A percentile compares a stretch with the other conserved stretches of the same genome.
phyloP scores from a whole-genome alignment of 176 grass and related monocot species.

The Juncus effusus region DNA sequence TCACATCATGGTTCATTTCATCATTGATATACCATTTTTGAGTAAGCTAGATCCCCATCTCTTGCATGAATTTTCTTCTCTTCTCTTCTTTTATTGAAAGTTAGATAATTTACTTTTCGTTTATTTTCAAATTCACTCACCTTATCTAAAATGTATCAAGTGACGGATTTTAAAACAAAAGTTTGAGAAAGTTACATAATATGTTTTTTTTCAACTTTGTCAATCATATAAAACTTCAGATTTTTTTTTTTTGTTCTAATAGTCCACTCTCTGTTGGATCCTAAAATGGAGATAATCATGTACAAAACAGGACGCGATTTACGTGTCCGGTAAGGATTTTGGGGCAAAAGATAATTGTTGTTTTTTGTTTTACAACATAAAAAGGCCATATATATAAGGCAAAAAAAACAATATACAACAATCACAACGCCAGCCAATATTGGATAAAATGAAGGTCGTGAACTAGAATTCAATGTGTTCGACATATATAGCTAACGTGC shows the following conservation, averaged over 20 bases:
- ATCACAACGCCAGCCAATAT: too few species aligned
- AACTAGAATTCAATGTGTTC: too few species aligned
- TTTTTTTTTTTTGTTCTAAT: background rate
- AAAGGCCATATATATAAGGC: background rate
- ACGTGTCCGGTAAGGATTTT: too few species aligned
- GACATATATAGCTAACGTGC: too few species aligned
- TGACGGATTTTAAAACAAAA: background rate
- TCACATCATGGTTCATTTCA: too few species aligned
- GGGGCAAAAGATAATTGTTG: background rate
- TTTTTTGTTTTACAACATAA: background rate
- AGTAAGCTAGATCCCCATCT: background rate
- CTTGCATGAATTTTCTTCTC: background rate
- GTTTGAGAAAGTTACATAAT: background rate
- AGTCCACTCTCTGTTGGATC: too few species aligned
- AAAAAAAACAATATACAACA: background rate
- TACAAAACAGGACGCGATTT: too few species aligned
- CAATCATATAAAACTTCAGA: background rate
- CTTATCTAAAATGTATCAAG: background rate
- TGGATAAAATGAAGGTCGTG: too few species aligned
- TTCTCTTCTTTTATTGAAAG: too few species aligned
- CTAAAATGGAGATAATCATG: too few species aligned
- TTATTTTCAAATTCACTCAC: too few species aligned
- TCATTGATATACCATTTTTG: slow-evolving; percentile 2
- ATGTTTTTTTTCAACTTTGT: background rate
- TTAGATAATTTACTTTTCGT: too few species aligned